Evolutionary conservation across 2,329 filamentous ascomycete genomes (phyloP), one percentile per base, ranked within the genome.

Genomic region (Alternaria gansuensis): DNA sequence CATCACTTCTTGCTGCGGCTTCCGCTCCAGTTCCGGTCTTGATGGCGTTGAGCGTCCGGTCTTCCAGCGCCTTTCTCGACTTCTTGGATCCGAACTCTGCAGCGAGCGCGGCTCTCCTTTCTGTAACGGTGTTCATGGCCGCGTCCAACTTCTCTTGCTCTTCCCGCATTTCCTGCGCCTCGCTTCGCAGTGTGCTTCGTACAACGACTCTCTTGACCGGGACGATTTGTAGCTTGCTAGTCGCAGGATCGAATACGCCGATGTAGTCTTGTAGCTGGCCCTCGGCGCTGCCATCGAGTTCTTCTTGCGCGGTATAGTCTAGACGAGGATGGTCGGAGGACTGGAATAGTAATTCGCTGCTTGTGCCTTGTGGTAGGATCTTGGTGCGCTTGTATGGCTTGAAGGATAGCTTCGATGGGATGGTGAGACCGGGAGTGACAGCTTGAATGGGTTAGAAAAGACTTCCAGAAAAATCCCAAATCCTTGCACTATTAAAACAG

Each of bases 21-120:
- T 48, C 44, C 8, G 31, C 68, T 28, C 66, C 56, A 36, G 68
- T 59, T 48, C 62, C 59, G 17, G 68, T 71, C 28, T 74, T 72
- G 66, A 94, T 92, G 17, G 90, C 89, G 71, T 93, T 93, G 68
- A 90, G 84, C 2, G 87, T 87, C 63, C 85, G 83, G 55, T 88
- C 85, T 28, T 84, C 82, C 66, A 95, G 87, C 1, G 87, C 89
- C 79, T 93, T 94, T 82, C 88, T 90, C 23, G 91, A 90, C 79
- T 93, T 94, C 81, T 91, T 93, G 26, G 91, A 94, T 75, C 92
- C 92, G 71, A 96, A 96, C 31, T 89, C 87, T 68, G 90, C 84
- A 39, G 90, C 90, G 11, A 96, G 86, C 2, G 88, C 86, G 67
- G 87, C 88, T 67, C 86, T 86, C 72, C 85, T 85, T 28, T 89